phyloP scores from a whole-genome alignment of 2,329 filamentous ascomycete species.

The Periconia digitata region DNA sequence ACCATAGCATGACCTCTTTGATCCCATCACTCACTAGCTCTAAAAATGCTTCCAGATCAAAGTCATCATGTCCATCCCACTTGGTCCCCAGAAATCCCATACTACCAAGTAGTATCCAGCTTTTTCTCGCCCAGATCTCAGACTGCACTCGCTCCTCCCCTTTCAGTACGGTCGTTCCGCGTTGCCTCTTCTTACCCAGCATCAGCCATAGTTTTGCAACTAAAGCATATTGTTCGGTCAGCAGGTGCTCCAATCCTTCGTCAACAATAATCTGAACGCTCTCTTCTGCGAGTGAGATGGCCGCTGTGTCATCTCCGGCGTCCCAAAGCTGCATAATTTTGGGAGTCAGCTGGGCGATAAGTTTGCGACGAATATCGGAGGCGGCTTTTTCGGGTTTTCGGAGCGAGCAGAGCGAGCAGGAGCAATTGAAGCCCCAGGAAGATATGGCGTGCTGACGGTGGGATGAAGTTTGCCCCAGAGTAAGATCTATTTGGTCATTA shows the following conservation, averaged over 20 bases:
- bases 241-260: conserved; percentile 15
- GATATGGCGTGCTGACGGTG: conserved; percentile 12
- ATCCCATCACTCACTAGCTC: conserved; percentile 11
- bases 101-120: conserved; percentile 5
- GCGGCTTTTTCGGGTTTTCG: conserved; percentile 2
- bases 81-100: conserved; percentile 21
- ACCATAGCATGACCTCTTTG: conserved; percentile 4
- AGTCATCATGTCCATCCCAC: conserved; percentile 9
- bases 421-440: conserved; percentile 29
- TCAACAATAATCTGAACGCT: conserved; percentile 15
- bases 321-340: conserved; percentile 11
- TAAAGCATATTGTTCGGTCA: conserved; percentile 21
- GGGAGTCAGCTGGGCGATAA: conserved; percentile 10
- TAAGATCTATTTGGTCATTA: conserved; percentile 14
- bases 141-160: conserved; percentile 9
- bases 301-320: conserved; percentile 3
- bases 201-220: conserved; percentile 17
- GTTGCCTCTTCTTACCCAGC: background rate
- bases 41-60: conserved; percentile 19
- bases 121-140: conserved; percentile 11
- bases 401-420: conserved; percentile 19
- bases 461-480: conserved; percentile 13
- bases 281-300: conserved; percentile 15
- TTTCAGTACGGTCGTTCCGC: background rate
- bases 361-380: conserved; percentile 18